A percentile compares a stretch with the other conserved stretches of the same genome.
Conservation (phyloP, 2,329 filamentous ascomycete species). For the Phialophora tarda region DNA sequence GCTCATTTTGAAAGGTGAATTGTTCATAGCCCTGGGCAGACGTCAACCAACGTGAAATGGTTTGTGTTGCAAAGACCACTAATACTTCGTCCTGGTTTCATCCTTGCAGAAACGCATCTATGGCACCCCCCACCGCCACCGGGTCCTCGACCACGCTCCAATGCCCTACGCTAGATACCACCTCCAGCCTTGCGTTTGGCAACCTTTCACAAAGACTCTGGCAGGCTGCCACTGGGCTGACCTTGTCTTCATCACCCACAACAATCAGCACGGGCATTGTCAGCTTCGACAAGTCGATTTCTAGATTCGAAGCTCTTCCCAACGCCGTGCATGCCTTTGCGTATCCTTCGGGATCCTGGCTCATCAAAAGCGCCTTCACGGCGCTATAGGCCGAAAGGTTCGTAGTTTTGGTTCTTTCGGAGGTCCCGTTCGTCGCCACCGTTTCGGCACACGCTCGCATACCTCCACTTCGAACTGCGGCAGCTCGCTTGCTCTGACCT, state of each 20-base stretch:
- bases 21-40: too few species aligned
- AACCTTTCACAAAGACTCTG: slow-evolving; percentile 4
- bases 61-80: too few species aligned
- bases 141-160: slow-evolving; percentile 23
- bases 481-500: slow-evolving; percentile 46
- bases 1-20: too few species aligned
- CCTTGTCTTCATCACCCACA: slow-evolving; percentile 55
- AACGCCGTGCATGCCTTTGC: slow-evolving; percentile 61
- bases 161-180: slow-evolving; percentile 10
- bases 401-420: slow-evolving; percentile 45
- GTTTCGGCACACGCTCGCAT: slow-evolving; percentile 53
- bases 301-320: slow-evolving; percentile 46
- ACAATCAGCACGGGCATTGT: slow-evolving; percentile 48
- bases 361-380: slow-evolving; percentile 52
- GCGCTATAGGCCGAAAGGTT: slow-evolving; percentile 52
- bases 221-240: slow-evolving; percentile 43
- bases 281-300: slow-evolving; percentile 45
- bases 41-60: too few species aligned
- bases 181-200: slow-evolving; percentile 10
- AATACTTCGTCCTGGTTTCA: too few species aligned
- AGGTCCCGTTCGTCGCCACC: slow-evolving; percentile 47
- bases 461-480: slow-evolving; percentile 51
- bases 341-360: slow-evolving; percentile 60
- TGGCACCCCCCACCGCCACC: background rate
- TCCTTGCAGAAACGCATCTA: background rate